Evolutionary conservation across 805 yeast species (phyloP).

Genomic region (Torulaspora indica): DNA sequence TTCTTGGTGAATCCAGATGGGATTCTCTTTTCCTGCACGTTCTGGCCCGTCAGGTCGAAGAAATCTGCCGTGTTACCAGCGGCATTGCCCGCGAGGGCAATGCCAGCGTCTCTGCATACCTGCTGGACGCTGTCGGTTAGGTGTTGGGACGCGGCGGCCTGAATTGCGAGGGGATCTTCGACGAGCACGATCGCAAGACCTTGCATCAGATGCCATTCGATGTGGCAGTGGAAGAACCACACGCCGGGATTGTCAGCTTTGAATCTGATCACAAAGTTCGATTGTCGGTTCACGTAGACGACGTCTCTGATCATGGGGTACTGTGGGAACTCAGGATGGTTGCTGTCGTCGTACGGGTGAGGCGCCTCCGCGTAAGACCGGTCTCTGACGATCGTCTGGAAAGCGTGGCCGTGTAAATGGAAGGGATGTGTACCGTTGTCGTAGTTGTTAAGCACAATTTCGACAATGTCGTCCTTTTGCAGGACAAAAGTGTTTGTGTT

Average conservation of each 20-base stretch:
- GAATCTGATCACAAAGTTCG: conserved; percentile 81
- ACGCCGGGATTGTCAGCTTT: conserved; percentile 95
- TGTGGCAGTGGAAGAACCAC: conserved; percentile 98
- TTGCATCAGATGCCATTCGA: conserved; percentile 97
- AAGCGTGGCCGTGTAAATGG: conserved; percentile 87
- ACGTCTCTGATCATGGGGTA: conserved; percentile 84
- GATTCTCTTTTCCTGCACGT: conserved; percentile 57
- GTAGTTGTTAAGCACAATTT: conserved; percentile 74
- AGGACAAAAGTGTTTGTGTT: conserved; percentile 74
- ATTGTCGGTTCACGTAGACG: conserved; percentile 71
- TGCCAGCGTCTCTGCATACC: conserved; percentile 55
- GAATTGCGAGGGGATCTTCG: conserved; percentile 77
- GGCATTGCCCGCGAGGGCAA: conserved; percentile 71
- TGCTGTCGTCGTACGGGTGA: conserved; percentile 53
- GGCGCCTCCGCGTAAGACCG: conserved; percentile 53
- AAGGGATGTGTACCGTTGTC: conserved; percentile 96
- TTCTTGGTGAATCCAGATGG: conserved; percentile 91
- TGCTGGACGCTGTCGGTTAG: conserved; percentile 57
- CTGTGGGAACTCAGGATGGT: conserved; percentile 53
- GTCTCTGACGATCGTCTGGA: conserved; percentile 78
- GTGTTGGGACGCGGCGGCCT: conserved; percentile 47
- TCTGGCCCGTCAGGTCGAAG: conserved; percentile 69
- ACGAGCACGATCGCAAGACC: conserved; percentile 78
- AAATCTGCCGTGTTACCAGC: conserved; percentile 69
- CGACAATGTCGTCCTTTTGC: conserved; percentile 52